A percentile compares a stretch with the other conserved stretches of the same genome.
phyloP scores from a whole-genome alignment of 345 rosid genomes.

The Odontarrhena argentea region DNA sequence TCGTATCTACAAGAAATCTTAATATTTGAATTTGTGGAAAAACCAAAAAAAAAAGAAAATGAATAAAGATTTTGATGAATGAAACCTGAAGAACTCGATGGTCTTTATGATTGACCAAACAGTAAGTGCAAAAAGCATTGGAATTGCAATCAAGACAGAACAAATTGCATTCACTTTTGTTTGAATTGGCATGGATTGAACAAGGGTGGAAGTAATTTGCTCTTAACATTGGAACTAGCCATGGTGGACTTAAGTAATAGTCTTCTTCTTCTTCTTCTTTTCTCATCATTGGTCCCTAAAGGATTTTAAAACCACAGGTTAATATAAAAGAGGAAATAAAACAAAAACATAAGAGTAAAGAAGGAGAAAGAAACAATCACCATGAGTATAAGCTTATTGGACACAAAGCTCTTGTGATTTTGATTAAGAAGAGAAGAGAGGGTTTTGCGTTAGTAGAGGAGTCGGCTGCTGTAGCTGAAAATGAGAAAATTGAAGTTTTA shows the following conservation, averaged over 20 bases:
- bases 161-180: constrained; percentile 85
- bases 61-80: constrained; percentile 1
- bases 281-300: constrained; percentile 47
- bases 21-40: background rate
- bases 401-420: constrained; percentile 29
- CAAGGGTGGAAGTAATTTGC: constrained; percentile 79
- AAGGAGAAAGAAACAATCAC: constrained; percentile 17
- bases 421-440: constrained; percentile 21
- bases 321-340: constrained; percentile 11
- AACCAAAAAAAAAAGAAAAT: background rate
- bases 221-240: constrained; percentile 74
- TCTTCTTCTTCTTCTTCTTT: constrained; percentile 40
- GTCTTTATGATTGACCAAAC: constrained; percentile 60
- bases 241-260: constrained; percentile 56
- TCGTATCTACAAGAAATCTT: constrained; percentile 60
- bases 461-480: constrained; percentile 27
- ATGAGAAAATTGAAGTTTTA: constrained; percentile 10
- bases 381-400: constrained; percentile 46
- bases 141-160: constrained; percentile 80
- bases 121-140: constrained; percentile 72
- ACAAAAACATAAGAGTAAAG: background rate
- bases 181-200: constrained; percentile 57
- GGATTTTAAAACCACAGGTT: background rate
- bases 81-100: constrained; percentile 82
- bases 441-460: constrained; percentile 22